phyloP scores from a whole-genome alignment of 1,139 yeast species.

The Suhomyces coccinellae region DNA sequence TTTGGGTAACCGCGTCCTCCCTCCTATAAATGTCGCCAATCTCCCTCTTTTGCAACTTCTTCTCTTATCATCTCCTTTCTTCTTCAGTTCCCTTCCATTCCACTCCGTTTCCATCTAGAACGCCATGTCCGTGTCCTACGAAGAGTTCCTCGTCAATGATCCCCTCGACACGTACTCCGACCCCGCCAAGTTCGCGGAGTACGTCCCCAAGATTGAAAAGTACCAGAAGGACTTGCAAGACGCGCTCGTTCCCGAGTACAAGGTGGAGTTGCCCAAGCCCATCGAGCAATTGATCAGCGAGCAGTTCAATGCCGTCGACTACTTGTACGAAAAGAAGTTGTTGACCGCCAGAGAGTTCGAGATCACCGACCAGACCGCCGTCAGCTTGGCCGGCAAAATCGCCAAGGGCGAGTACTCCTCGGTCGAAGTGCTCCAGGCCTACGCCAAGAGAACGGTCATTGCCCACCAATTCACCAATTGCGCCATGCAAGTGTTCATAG shows the following conservation, averaged over 20 bases:
- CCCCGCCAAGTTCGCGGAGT: slow-evolving; percentile 34
- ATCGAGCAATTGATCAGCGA: slow-evolving; percentile 39
- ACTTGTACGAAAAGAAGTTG: slow-evolving; percentile 41
- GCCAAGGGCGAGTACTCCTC: slow-evolving; percentile 43
- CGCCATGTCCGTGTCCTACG: slow-evolving; percentile 16
- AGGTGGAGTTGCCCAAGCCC: slow-evolving; percentile 42
- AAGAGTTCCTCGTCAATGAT: slow-evolving; percentile 34
- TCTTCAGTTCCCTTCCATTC: background rate
- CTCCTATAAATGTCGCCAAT: background rate
- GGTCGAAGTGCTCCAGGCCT: slow-evolving; percentile 47
- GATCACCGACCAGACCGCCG: slow-evolving; percentile 49
- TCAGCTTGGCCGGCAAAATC: slow-evolving; percentile 36
- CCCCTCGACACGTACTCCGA: slow-evolving; percentile 39
- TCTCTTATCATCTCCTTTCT: background rate
- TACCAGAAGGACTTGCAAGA: slow-evolving; percentile 46
- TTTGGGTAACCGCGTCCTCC: slow-evolving; percentile 3
- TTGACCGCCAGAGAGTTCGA: slow-evolving; percentile 46
- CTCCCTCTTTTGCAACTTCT: background rate
- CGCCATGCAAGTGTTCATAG: slow-evolving; percentile 57
- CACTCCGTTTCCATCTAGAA: background rate
- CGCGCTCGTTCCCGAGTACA: slow-evolving; percentile 43
- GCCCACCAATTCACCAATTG: slow-evolving; percentile 63
- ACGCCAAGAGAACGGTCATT: slow-evolving; percentile 56
- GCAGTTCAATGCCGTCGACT: slow-evolving; percentile 49
- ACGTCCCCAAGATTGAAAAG: slow-evolving; percentile 51